Evolutionary conservation across 2,329 filamentous ascomycete species (phyloP).

Genomic region (Trichoderma gracile): DNA sequence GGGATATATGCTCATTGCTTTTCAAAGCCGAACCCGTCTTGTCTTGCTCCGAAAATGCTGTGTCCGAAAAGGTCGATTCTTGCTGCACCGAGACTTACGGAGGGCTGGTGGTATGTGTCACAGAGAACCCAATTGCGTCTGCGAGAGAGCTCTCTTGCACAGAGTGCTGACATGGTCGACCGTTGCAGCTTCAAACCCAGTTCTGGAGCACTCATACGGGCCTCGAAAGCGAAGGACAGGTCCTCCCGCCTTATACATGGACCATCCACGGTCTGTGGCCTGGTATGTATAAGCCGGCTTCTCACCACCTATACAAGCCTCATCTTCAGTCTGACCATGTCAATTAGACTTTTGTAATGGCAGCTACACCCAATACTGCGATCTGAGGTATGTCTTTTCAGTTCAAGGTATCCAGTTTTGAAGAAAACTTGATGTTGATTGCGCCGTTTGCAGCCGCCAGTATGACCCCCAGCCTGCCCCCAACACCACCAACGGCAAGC

Average conservation of each 20-base stretch:
- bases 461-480: constrained; percentile 63
- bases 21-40: constrained; percentile 35
- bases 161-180: neutral
- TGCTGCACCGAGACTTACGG: constrained; percentile 68
- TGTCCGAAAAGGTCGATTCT: constrained; percentile 52
- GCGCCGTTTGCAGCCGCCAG: constrained; percentile 48
- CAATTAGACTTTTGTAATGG: constrained; percentile 48
- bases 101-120: constrained; percentile 51
- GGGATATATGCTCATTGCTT: neutral
- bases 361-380: constrained; percentile 67
- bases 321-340: neutral
- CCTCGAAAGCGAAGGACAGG: constrained; percentile 56
- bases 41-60: constrained; percentile 52
- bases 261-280: constrained; percentile 63
- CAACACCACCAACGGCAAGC: constrained; percentile 61
- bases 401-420: too few species aligned
- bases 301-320: neutral
- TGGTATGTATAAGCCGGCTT: constrained; percentile 31
- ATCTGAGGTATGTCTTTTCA: constrained; percentile 54
- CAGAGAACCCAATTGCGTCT: neutral
- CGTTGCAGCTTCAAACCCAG: constrained; percentile 54
- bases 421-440: neutral
- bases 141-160: neutral
- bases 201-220: constrained; percentile 67
- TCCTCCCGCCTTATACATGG: constrained; percentile 59